Evolutionary conservation across 768 basidiomycete genomes (phyloP), one percentile per base, ranked within the genome.

Genomic region (Astraeus odoratus): DNA sequence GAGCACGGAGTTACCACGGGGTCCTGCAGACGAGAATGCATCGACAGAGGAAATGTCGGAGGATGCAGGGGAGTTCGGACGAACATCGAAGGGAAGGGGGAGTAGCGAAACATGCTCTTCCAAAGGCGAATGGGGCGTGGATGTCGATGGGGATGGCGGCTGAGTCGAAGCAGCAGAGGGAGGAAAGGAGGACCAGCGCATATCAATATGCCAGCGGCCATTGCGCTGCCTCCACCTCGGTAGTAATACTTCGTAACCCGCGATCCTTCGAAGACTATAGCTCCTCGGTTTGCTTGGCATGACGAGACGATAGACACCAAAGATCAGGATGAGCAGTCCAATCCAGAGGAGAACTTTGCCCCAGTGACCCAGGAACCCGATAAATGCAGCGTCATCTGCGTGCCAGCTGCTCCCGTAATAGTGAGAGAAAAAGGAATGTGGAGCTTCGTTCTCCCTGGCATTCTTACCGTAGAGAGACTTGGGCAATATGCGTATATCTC

Each of bases 381-480:
- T 92, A 69, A 98, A 96, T n/a, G 84, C 90, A 23, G 95, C 96
- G 63, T 99, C 95, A 57, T 95, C 93, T 4, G 92, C 83, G 58
- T 99, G 95, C 95, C 95, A 99, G 57, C 89, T 92, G 59, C 93
- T 96, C 24, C 93, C 95, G 57, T 98, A 99, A 70, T 81, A 95
- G 64, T 99, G 95, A n/a, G 81, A 76, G 66, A 97, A 98, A 77
- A 93, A 98, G 5, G 92, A 80, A 57, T 94, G 77, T 1, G 91
- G 90, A 0, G 87, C 88, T 54, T 93, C 86, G 31, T 70, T 80
- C 38, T 76, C 72, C 48, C 81, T 78, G 3, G 90, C 89, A 61
- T 99, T 97, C 70, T 99, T 99, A 47, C 95, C 95, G 38, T 99
- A 99, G n/a, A 97, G 75, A 7, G 88, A 76, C 67, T 92, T 94